Percentiles rank a stretch among this genome's conserved stretches.
These are phyloP conservation scores for Pythium chondricola DNA, from an alignment of 352 stramenopile genomes.

Conservation along the genomic window DNA sequence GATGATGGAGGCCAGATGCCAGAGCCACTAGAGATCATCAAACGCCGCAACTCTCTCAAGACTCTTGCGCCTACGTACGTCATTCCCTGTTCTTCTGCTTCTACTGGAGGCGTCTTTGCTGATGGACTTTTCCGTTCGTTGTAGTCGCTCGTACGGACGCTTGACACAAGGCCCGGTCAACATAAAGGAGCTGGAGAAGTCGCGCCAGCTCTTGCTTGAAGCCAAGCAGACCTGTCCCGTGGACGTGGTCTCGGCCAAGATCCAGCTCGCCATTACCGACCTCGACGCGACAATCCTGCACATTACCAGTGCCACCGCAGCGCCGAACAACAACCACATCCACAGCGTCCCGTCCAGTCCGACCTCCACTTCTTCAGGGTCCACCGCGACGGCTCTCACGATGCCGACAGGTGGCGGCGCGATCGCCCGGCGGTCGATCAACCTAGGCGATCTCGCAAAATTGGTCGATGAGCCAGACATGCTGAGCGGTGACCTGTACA, in stretches of 20 bases:
- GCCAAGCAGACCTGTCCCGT: constrained; percentile 35
- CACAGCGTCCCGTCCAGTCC: constrained; percentile 4
- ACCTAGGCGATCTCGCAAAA: constrained; percentile 13
- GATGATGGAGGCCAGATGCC: background rate
- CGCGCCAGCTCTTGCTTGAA: constrained; percentile 39
- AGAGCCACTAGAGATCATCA: constrained; percentile 7
- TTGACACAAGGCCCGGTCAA: constrained; percentile 20
- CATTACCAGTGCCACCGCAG: background rate
- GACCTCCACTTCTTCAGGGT: constrained; percentile 2
- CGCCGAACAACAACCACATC: constrained; percentile 4
- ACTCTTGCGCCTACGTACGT: constrained; percentile 49
- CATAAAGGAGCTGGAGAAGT: constrained; percentile 52
- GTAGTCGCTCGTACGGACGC: constrained; percentile 8
- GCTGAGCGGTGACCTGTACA: constrained; percentile 65
- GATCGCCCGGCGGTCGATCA: constrained; percentile 18
- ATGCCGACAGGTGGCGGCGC: background rate
- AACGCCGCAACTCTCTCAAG: constrained; percentile 38
- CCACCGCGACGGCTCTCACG: background rate
- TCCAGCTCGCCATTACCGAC: constrained; percentile 38
- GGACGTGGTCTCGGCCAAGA: constrained; percentile 35
- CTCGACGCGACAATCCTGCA: constrained; percentile 20
- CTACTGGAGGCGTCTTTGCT: too few species aligned
- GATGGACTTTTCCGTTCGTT: background rate
- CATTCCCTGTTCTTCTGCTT: too few species aligned
- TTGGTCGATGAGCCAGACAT: constrained; percentile 29